Percentiles rank a stretch among this genome's conserved stretches.
Evolutionary conservation across 768 basidiomycete genomes (phyloP).

Genomic region (Psilocybe sp.): DNA sequence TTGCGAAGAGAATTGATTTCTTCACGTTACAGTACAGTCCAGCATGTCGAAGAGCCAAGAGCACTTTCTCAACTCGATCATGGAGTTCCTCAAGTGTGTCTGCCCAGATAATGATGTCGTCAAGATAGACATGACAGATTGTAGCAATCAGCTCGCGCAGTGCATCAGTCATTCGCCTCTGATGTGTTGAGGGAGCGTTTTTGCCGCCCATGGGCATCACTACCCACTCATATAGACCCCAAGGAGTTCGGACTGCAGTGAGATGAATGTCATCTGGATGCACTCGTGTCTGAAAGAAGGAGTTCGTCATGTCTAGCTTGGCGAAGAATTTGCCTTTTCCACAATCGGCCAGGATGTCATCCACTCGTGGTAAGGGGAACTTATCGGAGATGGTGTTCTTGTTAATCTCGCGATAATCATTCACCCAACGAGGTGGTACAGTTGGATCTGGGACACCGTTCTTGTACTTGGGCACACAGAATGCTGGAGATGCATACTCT

Average conservation of each 20-base stretch:
- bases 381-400: conserved; percentile 25
- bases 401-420: conserved; percentile 31
- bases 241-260: conserved; percentile 34
- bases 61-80: background rate
- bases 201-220: conserved; percentile 31
- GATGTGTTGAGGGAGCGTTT: conserved; percentile 25
- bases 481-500: conserved; percentile 25
- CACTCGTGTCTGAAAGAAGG: conserved; percentile 18
- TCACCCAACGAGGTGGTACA: conserved; percentile 27
- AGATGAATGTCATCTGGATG: conserved; percentile 16
- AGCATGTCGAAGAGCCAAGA: conserved; percentile 8
- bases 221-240: conserved; percentile 35
- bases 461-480: conserved; percentile 21
- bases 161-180: conserved; percentile 17
- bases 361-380: conserved; percentile 26
- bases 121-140: conserved; percentile 21
- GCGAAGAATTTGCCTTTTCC: conserved; percentile 25
- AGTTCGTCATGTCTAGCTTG: conserved; percentile 23
- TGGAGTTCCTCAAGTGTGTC: conserved; percentile 10
- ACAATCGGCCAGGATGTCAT: conserved; percentile 31
- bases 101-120: conserved; percentile 21
- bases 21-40: conserved; percentile 10
- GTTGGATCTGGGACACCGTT: conserved; percentile 11
- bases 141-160: conserved; percentile 17
- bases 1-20: conserved; percentile 13